Evolutionary conservation across 345 rosid genomes (phyloP).

Genomic region (Citrus trifoliata): DNA sequence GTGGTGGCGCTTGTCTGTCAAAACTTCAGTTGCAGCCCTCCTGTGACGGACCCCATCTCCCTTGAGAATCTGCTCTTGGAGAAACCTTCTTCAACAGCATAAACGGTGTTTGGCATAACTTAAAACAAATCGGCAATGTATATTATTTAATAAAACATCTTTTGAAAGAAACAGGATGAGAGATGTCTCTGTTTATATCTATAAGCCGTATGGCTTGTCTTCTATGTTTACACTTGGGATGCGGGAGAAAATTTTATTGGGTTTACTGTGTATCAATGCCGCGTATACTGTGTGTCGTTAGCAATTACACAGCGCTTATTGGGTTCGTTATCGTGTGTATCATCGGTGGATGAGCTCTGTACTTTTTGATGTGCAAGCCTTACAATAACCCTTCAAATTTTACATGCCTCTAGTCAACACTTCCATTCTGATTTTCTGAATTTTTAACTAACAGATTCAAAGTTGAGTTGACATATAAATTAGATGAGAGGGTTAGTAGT

Average conservation of each 20-base stretch:
- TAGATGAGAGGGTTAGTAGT: too few species aligned
- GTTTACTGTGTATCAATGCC: neutral
- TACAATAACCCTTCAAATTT: too few species aligned
- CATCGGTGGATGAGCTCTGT: too few species aligned
- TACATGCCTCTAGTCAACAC: too few species aligned
- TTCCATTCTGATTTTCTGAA: too few species aligned
- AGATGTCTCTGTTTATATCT: neutral
- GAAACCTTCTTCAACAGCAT: slow-evolving; percentile 21
- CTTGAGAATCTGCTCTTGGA: slow-evolving; percentile 51
- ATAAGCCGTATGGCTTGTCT: neutral
- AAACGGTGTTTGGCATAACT: neutral
- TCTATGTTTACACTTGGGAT: neutral
- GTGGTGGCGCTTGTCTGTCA: slow-evolving; percentile 86
- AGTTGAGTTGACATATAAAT: too few species aligned
- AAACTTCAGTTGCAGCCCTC: slow-evolving; percentile 81
- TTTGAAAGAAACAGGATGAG: neutral
- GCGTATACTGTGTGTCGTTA: too few species aligned
- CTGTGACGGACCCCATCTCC: slow-evolving; percentile 41
- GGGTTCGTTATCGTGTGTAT: too few species aligned
- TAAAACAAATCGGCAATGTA: neutral
- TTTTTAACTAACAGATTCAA: too few species aligned
- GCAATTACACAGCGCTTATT: too few species aligned
- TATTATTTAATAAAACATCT: neutral
- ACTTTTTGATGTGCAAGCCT: too few species aligned
- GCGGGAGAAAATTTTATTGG: neutral